Conservation (phyloP, 2,329 filamentous ascomycete genomes). For the Ophiostoma triangulosporum region DNA sequence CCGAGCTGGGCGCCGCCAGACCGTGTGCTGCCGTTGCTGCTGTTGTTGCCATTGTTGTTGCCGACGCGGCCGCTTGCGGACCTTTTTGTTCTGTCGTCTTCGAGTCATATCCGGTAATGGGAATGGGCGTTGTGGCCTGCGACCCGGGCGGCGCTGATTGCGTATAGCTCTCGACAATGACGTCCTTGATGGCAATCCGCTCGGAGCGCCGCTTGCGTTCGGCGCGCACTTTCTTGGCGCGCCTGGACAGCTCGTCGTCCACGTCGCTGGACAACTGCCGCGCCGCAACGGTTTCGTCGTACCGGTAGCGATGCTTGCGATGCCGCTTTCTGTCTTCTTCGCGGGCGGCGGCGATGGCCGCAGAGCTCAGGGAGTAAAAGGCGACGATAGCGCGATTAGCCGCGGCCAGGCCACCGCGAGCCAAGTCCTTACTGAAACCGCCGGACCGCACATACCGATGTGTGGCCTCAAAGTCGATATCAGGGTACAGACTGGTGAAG, state of each 20-base stretch:
- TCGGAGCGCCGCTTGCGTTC: conserved; percentile 8
- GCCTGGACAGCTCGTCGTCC: background rate
- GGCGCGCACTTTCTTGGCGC: background rate
- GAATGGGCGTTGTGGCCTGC: too few relatives aligned
- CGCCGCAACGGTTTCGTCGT: background rate
- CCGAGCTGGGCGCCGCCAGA: conserved; percentile 1
- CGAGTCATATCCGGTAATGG: too few relatives aligned
- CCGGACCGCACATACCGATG: background rate
- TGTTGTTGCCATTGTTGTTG: background rate
- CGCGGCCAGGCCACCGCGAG: background rate
- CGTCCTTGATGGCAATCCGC: conserved; percentile 8
- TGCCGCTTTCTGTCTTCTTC: background rate
- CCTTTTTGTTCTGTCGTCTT: background rate
- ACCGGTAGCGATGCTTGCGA: background rate
- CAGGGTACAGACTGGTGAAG: conserved; percentile 8
- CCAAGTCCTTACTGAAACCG: background rate
- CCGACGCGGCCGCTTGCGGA: background rate
- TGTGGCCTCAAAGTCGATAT: conserved; percentile 1
- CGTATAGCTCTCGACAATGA: background rate
- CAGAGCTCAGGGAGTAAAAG: too few relatives aligned
- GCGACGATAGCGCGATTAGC: background rate
- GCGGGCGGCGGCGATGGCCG: background rate
- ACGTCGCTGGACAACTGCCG: background rate
- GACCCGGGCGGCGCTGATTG: too few relatives aligned
- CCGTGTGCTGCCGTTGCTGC: background rate